Evolutionary conservation across 2,329 filamentous ascomycete genomes (phyloP), one percentile per base, ranked within the genome.

Genomic region (Fusarium albidum): DNA sequence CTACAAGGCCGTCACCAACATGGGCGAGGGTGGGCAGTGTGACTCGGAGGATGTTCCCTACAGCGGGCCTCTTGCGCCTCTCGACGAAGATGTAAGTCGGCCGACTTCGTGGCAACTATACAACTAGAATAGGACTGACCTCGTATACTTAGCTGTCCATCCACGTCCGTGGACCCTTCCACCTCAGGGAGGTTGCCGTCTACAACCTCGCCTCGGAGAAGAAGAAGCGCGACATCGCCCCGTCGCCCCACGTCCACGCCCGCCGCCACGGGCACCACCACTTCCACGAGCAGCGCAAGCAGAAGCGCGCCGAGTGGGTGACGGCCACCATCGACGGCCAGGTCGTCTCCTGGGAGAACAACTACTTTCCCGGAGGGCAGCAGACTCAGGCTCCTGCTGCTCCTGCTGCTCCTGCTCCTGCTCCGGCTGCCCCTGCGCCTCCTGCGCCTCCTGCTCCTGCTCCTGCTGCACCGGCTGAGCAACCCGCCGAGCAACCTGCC

Each of bases 81-180:
- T 91, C 28, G 80, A 89, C 56, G 85, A 89, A 69, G 88, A 89
- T 75, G 89, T 91, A 75, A 73, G 84, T 71, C 45, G 18, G 17
- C 34, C 21, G 28, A 7, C 18, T 14, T 7, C 35, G 14, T 40
- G 9, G 7, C 5, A 18, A 17, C 21, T 15, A 26, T 21, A 21
- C 7, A 21, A 7, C 18, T 18, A 5, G 13, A 14, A 9, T 12
- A 25, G 17, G 43, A 5, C 8, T 37, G 33, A 13, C 54, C 18
- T n/a, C n/a, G 17, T 17, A 9, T n/a, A 13, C 25, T 1, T 54
- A 91, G 88, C 77, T 92, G 26, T 90, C 88, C 2, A 72, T 91
- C 57, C 87, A 91, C 69, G 79, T 92, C 67, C 86, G 89, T 62
- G 90, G 90, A 4, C 89, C 90, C 2, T 71, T 90, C 63, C 74